Base-by-base conservation (phyloP, 192 early-diverging fungal genomes). In the Backusella macrospora region DNA sequence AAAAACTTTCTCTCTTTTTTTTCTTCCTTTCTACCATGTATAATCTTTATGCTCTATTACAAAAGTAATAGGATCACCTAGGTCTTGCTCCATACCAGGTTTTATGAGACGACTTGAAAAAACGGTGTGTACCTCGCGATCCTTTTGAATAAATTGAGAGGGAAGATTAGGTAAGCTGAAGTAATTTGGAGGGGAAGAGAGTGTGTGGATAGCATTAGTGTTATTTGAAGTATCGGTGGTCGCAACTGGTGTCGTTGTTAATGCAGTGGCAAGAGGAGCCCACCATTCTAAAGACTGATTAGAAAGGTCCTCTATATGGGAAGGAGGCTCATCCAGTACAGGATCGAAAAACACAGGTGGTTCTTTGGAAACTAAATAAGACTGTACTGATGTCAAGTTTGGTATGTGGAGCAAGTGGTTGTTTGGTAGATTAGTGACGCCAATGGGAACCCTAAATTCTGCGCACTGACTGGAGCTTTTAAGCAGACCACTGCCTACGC, bases 371-470 rank as follows among this genome's bases (percentile, higher is more conserved):
- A 73, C 21, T 16, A 34, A 23, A 18, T 82, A 79, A 23, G 44
- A 45, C 29, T 63, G 70, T 5, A 76, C 71, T n/a, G 77, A 73
- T 0, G 78, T 79, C 10, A 82, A 38, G 40, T 79, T 59, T 1
- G 78, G 71, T 21, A 77, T 66, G 59, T 70, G 65, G 5, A 73
- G 43, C 0, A 80, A 47, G 34, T 80, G 74, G 14, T 76, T 68
- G 44, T 83, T 44, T 0, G 81, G 70, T 42, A 80, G 55, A 65
- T 80, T 78, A 12, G 76, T 73, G 14, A 83, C 72, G 9, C 79
- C 43, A 10, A 83, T 78, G 1, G 81, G 81, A 6, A 81, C 64
- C 8, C 48, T 71, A 21, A 80, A 71, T 44, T 77, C 76, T 21
- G 55, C 34, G n/a, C 14, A 46, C 12, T 80, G 52, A 15, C 23